Base-by-base conservation (phyloP, 163 green algal species). In the Scenedesmus sp. region DNA sequence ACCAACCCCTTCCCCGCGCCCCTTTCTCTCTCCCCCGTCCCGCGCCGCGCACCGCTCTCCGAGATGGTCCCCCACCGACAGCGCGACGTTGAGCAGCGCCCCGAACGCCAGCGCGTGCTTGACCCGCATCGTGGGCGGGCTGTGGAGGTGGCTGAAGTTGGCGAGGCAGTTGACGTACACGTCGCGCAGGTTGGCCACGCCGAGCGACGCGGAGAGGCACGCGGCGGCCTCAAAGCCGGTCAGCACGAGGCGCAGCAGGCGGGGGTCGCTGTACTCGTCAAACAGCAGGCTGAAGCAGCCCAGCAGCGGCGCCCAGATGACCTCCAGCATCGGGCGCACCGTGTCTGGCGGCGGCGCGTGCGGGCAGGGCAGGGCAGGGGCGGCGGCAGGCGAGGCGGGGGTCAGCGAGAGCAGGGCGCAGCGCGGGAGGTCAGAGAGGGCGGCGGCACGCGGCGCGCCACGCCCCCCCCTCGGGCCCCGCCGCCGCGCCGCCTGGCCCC, bases 121-220 rank as follows among this genome's bases (percentile, higher is more conserved):
- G 60, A 90, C 72, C 53, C 86, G 80, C 91, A 99, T 98, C 56
- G 87, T 88, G 26, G 81, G 73, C 7, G 94, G 75, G 2, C 85
- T 85, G 87, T 98, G 93, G 79, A 99, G 89, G 81, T 92, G 90
- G n/a, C 95, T 99, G 87, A 98, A 97, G 86, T 92, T 92, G 54
- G 88, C 87, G 28, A 97, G 85, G 31, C 87, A 87, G 57, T 85
- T 90, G 20, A 96, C 76, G 80, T 95, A 97, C 31, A 95, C 91
- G 86, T 96, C 93, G 24, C 94, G 89, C 77, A 98, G 83, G 77
- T 92, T 94, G 53, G 80, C 73, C 91, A 98, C 97, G 64, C 89
- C 85, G 54, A 98, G 87, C 69, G 92, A 73, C 24, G 85, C 79
- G 20, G 80, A 75, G 7, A 91, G 73, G 76, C 82, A 88, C 29